A percentile compares a stretch with the other conserved stretches of the same genome.
Conservation (phyloP, 2,329 filamentous ascomycete species). For the Mycosphaerella arachidis region DNA sequence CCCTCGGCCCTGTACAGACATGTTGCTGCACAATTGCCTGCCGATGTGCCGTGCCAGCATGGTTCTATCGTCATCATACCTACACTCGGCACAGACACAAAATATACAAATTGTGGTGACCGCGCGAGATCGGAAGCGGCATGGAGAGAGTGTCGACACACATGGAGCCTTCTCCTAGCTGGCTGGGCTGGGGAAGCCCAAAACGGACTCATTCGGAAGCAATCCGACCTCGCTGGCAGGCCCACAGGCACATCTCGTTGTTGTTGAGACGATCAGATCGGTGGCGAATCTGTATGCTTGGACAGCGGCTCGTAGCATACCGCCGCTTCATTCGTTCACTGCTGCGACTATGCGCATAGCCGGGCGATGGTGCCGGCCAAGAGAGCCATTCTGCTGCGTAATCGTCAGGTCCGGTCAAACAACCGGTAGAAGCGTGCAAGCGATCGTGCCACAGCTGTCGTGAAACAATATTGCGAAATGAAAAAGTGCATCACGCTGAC, state of each 20-base stretch:
- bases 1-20: slow-evolving; percentile 6
- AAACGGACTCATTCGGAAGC: not conserved
- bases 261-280: not conserved
- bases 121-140: not conserved
- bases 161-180: not conserved
- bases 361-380: not conserved
- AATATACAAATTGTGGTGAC: not conserved
- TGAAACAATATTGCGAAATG: not conserved
- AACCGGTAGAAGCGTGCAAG: not conserved
- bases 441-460: not conserved
- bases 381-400: not conserved
- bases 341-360: not conserved
- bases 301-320: not conserved
- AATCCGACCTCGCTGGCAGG: not conserved
- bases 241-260: not conserved
- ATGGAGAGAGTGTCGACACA: not conserved
- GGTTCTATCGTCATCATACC: not conserved
- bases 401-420: not conserved
- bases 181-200: not conserved
- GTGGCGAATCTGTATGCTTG: not conserved
- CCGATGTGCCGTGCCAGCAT: not conserved
- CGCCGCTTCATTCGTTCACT: not conserved
- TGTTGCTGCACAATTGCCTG: slow-evolving; percentile 5
- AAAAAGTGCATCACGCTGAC: not conserved
- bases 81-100: not conserved